phyloP scores from a whole-genome alignment of 768 basidiomycete species.

The Mycena leptocephala region DNA sequence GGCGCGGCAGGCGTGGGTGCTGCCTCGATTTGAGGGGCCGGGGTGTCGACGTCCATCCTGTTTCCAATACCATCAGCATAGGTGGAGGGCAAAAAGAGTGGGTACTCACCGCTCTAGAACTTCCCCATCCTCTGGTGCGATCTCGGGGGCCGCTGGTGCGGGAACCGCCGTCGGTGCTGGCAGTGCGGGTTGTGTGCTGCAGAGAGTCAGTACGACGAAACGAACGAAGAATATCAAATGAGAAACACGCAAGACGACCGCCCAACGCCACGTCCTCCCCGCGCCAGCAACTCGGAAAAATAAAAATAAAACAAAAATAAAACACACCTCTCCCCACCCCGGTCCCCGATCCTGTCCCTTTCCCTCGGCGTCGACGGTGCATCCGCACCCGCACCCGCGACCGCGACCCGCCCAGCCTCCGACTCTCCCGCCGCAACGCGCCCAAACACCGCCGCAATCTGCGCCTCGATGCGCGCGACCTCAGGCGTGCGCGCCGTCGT shows the following conservation, averaged over 20 bases:
- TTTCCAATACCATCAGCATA: too few relatives aligned
- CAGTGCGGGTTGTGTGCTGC: neutral
- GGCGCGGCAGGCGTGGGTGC: neutral
- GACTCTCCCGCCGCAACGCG: neutral
- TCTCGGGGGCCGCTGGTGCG: neutral
- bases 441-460: neutral
- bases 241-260: too few relatives aligned
- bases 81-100: too few relatives aligned
- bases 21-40: neutral
- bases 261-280: too few relatives aligned
- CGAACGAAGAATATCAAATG: too few relatives aligned
- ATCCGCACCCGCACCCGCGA: neutral
- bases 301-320: neutral
- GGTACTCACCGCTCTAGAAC: too few relatives aligned
- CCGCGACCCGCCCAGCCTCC: neutral
- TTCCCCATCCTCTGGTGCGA: too few relatives aligned
- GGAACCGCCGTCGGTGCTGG: neutral
- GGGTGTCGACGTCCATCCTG: neutral
- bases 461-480: neutral
- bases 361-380: too few relatives aligned
- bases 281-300: too few relatives aligned
- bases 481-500: neutral
- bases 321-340: neutral
- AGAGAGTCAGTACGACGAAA: neutral
- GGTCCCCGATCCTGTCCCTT: neutral